Conservation (phyloP, 495 filamentous ascomycete species). For the Poronia punctata region DNA sequence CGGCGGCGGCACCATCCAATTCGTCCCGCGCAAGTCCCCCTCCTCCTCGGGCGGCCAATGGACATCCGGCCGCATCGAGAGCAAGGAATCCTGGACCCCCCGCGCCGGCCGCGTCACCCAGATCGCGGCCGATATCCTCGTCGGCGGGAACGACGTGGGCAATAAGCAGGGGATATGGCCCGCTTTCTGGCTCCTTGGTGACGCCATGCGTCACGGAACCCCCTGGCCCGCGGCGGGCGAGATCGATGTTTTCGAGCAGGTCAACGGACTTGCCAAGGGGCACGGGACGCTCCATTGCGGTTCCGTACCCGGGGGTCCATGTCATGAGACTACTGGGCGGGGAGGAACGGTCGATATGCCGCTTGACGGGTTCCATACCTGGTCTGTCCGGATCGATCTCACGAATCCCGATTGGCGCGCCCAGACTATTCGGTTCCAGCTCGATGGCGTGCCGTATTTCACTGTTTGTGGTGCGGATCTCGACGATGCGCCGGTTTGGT, state of each 20-base stretch:
- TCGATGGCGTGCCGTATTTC: constrained; percentile 35
- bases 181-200: constrained; percentile 48
- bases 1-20: constrained; percentile 38
- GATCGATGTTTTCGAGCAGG: constrained; percentile 47
- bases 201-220: constrained; percentile 41
- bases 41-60: constrained; percentile 29
- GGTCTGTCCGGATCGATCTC: constrained; percentile 39
- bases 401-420: constrained; percentile 32
- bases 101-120: constrained; percentile 31
- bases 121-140: constrained; percentile 34
- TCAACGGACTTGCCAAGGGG: constrained; percentile 37
- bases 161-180: constrained; percentile 47
- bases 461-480: constrained; percentile 34
- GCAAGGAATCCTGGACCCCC: constrained; percentile 35
- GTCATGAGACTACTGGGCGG: constrained; percentile 40
- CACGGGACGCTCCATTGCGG: constrained; percentile 48
- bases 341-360: constrained; percentile 21
- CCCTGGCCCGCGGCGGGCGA: constrained; percentile 45
- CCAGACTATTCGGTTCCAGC: constrained; percentile 39
- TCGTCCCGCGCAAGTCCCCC: constrained; percentile 33
- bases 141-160: constrained; percentile 26
- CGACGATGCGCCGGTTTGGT: constrained; percentile 37
- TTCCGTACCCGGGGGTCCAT: constrained; percentile 29
- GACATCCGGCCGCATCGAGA: constrained; percentile 46
- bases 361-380: constrained; percentile 38